A percentile compares a stretch with the other conserved stretches of the same genome.
Conservation (phyloP, 164 flowering plant genomes). For the Hamamelis virginiana region DNA sequence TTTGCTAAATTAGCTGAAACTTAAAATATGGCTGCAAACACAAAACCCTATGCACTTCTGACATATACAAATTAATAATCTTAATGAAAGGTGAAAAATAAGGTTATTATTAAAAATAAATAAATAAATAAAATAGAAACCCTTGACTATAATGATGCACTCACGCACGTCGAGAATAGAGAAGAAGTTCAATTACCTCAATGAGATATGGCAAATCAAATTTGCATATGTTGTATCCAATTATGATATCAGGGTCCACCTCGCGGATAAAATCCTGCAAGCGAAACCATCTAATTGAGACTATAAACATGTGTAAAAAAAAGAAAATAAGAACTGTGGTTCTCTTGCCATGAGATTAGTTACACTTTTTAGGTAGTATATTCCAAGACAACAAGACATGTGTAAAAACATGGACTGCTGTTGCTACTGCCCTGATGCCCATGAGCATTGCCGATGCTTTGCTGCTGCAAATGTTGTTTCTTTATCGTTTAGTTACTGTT, state of each 20-base stretch:
- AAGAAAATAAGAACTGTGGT: neutral
- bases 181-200: slow-evolving; percentile 50
- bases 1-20: neutral
- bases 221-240: slow-evolving; percentile 98
- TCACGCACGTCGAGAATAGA: neutral
- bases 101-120: no score
- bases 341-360: neutral
- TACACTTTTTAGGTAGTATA: neutral
- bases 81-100: neutral
- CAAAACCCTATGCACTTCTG: no score
- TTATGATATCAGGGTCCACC: slow-evolving; percentile 96
- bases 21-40: neutral
- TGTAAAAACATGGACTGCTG: no score
- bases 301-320: neutral
- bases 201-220: slow-evolving; percentile 99
- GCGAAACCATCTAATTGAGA: slow-evolving; percentile 3
- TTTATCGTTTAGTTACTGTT: no score
- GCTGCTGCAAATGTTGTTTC: no score
- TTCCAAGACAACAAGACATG: no score
- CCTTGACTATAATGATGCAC: neutral
- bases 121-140: neutral
- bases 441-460: no score
- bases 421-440: no score
- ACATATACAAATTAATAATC: neutral
- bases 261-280: slow-evolving; percentile 83